Conservation (phyloP, 768 basidiomycete species). For the Trametes meyenii region DNA sequence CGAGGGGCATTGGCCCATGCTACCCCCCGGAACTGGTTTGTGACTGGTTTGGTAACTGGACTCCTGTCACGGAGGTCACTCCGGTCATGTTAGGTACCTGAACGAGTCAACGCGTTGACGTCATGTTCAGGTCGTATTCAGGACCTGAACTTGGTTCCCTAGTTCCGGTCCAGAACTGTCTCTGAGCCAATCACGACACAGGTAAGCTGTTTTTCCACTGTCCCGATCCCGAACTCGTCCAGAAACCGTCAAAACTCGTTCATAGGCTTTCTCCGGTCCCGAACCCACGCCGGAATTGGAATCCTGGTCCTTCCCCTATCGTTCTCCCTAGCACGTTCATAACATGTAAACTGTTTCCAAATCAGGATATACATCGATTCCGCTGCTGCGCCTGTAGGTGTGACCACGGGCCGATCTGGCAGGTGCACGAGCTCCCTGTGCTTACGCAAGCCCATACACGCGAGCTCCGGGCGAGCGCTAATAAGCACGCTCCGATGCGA, state of each 20-base stretch:
- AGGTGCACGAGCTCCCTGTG: too few species aligned
- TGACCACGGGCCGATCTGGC: too few species aligned
- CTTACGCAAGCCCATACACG: too few species aligned
- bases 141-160: neutral
- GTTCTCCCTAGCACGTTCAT: neutral
- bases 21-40: neutral
- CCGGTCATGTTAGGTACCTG: neutral
- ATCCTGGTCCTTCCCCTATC: neutral
- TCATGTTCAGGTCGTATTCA: neutral
- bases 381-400: too few species aligned
- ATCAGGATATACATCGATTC: too few species aligned
- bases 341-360: neutral
- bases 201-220: neutral
- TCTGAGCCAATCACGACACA: neutral
- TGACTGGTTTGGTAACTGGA: neutral
- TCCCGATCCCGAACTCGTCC: neutral
- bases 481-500: neutral
- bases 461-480: neutral
- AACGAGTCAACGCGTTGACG: neutral
- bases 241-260: too few species aligned
- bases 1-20: slow-evolving; percentile 2
- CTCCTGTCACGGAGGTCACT: neutral
- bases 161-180: neutral
- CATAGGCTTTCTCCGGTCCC: neutral
- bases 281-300: neutral